A percentile compares a stretch with the other conserved stretches of the same genome.
phyloP scores from a whole-genome alignment of 371 early-diverging fungal species.

The Syncephalastrum racemosum region DNA sequence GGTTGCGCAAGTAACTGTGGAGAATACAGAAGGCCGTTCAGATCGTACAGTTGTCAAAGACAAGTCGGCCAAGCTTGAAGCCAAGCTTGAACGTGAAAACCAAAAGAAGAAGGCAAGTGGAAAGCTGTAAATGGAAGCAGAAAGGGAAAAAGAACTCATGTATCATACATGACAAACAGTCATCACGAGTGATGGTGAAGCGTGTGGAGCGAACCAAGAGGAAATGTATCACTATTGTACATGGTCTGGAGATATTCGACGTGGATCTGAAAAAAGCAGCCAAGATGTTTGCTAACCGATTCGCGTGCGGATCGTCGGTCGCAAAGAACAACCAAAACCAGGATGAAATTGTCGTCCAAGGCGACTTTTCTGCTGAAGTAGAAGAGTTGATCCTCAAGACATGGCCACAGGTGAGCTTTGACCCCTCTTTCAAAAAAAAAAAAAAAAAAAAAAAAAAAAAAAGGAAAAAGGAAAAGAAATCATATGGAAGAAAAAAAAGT shows the following conservation, averaged over 20 bases:
- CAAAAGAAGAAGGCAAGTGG: slow-evolving; percentile 70
- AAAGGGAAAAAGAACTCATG: background rate
- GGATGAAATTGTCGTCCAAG: slow-evolving; percentile 95
- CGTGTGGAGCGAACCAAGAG: slow-evolving; percentile 87
- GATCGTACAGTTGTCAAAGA: slow-evolving; percentile 51
- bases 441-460: too few species aligned
- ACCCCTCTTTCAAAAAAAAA: too few species aligned
- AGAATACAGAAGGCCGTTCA: slow-evolving; percentile 36
- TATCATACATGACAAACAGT: slow-evolving; percentile 24
- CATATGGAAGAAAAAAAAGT: background rate
- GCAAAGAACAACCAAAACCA: slow-evolving; percentile 87
- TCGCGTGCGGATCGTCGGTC: slow-evolving; percentile 91
- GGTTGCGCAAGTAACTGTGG: slow-evolving; percentile 26
- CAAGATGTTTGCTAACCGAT: slow-evolving; percentile 89
- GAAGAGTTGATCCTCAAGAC: slow-evolving; percentile 58
- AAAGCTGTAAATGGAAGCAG: slow-evolving; percentile 62
- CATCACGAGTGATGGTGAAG: slow-evolving; percentile 70
- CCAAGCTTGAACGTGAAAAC: slow-evolving; percentile 73
- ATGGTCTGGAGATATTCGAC: slow-evolving; percentile 80
- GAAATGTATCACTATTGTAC: slow-evolving; percentile 81
- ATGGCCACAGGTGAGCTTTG: slow-evolving; percentile 56
- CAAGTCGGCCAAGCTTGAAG: slow-evolving; percentile 60
- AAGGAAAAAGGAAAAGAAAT: background rate
- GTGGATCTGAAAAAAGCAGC: slow-evolving; percentile 94
- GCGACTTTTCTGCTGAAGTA: slow-evolving; percentile 87